These are phyloP conservation scores for Colletotrichum gigasporum DNA, from an alignment of 2,329 filamentous ascomycete species.

Conservation along the genomic window DNA sequence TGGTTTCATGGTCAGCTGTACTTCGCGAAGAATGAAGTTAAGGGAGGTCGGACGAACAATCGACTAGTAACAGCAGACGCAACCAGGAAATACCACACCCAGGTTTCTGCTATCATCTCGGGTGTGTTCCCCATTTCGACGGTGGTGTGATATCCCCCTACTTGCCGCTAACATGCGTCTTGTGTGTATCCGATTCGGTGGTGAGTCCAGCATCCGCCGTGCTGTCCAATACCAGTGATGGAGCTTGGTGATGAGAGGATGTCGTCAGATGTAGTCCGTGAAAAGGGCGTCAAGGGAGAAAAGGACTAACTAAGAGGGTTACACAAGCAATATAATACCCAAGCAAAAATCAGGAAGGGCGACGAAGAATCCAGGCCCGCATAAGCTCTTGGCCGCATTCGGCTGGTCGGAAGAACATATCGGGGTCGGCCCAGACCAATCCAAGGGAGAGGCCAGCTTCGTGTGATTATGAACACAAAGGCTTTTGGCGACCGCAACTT, in stretches of 20 bases:
- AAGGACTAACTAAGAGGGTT: no score
- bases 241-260: no score
- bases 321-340: not conserved
- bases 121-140: constrained; percentile 5
- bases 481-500: not conserved
- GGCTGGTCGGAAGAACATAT: not conserved
- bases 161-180: not conserved
- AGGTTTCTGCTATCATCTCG: constrained; percentile 17
- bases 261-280: no score
- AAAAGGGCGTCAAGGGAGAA: no score
- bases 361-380: not conserved
- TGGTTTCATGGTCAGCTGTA: not conserved
- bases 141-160: not conserved
- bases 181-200: not conserved
- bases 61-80: constrained; percentile 7
- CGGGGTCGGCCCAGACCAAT: not conserved
- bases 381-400: constrained; percentile 7
- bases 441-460: not conserved
- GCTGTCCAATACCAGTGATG: no score
- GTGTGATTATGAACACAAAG: not conserved
- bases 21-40: no score
- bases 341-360: not conserved
- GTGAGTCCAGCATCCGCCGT: no score
- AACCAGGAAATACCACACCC: constrained; percentile 15
- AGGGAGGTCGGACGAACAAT: constrained; percentile 1